phyloP scores from a whole-genome alignment of 192 early-diverging fungal genomes.

The Backusella macrospora region DNA sequence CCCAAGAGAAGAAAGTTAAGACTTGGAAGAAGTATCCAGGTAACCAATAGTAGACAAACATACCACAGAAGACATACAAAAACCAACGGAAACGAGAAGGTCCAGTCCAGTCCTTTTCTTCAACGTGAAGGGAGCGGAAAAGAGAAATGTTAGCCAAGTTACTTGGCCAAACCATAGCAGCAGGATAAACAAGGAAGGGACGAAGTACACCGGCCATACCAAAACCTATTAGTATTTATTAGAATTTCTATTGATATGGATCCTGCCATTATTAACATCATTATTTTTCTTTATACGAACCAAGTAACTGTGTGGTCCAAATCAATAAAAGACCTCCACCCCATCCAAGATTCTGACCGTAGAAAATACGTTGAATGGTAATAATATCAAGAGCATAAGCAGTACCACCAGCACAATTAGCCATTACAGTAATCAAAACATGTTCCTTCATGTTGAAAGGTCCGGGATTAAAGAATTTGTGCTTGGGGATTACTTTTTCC shows the following conservation, averaged over 20 bases:
- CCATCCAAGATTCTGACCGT: slow-evolving; percentile 55
- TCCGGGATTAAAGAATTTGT: slow-evolving; percentile 61
- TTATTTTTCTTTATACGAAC: not conserved
- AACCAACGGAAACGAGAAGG: slow-evolving; percentile 63
- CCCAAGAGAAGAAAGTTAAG: slow-evolving; percentile 52
- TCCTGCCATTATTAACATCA: not conserved
- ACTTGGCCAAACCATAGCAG: slow-evolving; percentile 88
- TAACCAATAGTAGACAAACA: slow-evolving; percentile 62
- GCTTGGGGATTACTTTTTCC: slow-evolving; percentile 44
- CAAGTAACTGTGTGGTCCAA: slow-evolving; percentile 48
- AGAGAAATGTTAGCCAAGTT: slow-evolving; percentile 77
- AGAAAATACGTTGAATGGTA: slow-evolving; percentile 60
- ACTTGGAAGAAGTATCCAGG: slow-evolving; percentile 58
- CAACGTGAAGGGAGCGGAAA: slow-evolving; percentile 73
- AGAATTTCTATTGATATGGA: not conserved
- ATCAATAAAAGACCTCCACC: slow-evolving; percentile 56
- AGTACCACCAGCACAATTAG: slow-evolving; percentile 49
- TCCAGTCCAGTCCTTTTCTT: slow-evolving; percentile 26
- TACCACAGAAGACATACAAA: slow-evolving; percentile 50
- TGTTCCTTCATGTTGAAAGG: slow-evolving; percentile 73
- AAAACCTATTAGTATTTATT: slow-evolving; percentile 34
- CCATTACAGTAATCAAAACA: slow-evolving; percentile 58
- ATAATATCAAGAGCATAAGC: slow-evolving; percentile 64
- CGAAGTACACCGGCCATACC: slow-evolving; percentile 73
- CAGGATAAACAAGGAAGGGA: slow-evolving; percentile 82